Evolutionary conservation across 169 alveolate species (phyloP), one percentile per base, ranked within the genome.

Genomic region (Theileria sp.): DNA sequence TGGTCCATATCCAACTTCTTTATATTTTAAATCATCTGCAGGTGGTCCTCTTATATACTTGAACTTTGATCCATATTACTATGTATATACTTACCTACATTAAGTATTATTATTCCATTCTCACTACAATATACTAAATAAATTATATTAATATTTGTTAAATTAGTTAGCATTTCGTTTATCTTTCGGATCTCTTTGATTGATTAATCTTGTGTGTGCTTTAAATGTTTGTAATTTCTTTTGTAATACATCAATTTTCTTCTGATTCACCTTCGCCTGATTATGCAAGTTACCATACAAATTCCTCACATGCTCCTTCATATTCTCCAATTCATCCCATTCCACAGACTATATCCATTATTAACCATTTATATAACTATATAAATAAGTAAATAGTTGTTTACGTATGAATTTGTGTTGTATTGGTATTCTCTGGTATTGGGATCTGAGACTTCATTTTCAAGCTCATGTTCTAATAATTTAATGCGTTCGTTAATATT

Each of bases 201-300:
- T 32, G 54, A 89, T 28, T 77, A 94, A 38, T 92, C 91, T 34
- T 85, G 88, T 78, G 88, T 85, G 91, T 25, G 91, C 83, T 32
- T 70, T 81, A 38, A 79, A 66, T 3, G 80, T 67, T 64, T 44
- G 23, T 28, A 85, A 56, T 44, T 77, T 72, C 68, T 85, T 71
- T n/a, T 81, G 77, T 71, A 85, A 50, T 5, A 80, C 91, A 12
- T 77, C 82, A n/a, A 85, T 85, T 79, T 85, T 85, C 75, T 74
- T 61, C 67, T 72, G 78, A 72, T 85, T 85, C 32, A 73, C 50
- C 75, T 85, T 85, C n/a, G 85, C 89, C 71, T 85, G 91, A 36
- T 85, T 77, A 62, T 74, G 68, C 21, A 85, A 61, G 32, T 78
- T 58, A 21, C 81, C 28, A 51, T 85, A 85, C 50, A 85, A 54